These are phyloP conservation scores for Ceratopteris richardii DNA, from an alignment of 75 land plant species.

Conservation along the genomic window DNA sequence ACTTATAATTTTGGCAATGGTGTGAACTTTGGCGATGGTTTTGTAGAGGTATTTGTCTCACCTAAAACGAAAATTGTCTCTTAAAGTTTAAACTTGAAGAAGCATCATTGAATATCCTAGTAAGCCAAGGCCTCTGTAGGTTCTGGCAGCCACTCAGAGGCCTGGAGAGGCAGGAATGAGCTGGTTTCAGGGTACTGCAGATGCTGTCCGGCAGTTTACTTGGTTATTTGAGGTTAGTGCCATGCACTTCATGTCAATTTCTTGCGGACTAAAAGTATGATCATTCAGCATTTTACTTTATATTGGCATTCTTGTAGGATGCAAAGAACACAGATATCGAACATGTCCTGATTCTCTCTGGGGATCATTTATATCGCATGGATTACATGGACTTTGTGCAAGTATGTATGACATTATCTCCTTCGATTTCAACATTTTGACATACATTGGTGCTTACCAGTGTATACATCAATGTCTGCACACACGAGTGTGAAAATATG, in stretches of 20 bases:
- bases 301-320: conserved; percentile 39
- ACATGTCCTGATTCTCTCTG: conserved; percentile 74
- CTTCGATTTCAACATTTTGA: not conserved
- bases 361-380: conserved; percentile 95
- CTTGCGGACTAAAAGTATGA: not conserved
- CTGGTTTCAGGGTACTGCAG: conserved; percentile 98
- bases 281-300: not conserved
- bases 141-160: conserved; percentile 95
- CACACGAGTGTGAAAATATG: too few species aligned
- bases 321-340: conserved; percentile 75
- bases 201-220: conserved; percentile 86
- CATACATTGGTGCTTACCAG: not conserved
- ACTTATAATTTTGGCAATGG: conserved; percentile 86
- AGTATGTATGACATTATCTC: conserved; percentile 23
- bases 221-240: conserved; percentile 94
- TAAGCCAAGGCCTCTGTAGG: conserved; percentile 25
- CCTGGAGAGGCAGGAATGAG: conserved; percentile 77
- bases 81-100: too few species aligned
- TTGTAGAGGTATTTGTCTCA: conserved; percentile 70
- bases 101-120: too few species aligned
- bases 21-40: conserved; percentile 89
- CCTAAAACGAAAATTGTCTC: not conserved
- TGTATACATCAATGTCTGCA: too few species aligned
- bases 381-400: conserved; percentile 94
- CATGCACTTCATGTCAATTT: not conserved